These are phyloP conservation scores for Saccharum hybrid DNA, from an alignment of 202 grass and related monocot genomes.

Conservation along the genomic window DNA sequence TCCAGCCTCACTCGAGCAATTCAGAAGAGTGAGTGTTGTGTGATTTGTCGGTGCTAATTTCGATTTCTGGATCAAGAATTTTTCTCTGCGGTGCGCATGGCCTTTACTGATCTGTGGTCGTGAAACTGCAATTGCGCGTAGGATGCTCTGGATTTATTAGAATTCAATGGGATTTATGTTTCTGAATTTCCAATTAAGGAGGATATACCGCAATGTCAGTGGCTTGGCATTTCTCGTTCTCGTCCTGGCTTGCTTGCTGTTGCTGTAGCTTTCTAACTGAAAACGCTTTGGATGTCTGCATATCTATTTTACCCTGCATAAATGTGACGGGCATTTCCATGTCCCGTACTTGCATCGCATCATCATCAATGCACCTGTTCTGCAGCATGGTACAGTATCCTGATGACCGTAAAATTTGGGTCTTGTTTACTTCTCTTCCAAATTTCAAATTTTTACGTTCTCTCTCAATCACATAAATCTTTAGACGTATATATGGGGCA, in stretches of 20 bases:
- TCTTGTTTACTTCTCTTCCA: no score
- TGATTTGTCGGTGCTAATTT: background rate
- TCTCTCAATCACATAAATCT: no score
- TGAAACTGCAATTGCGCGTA: background rate
- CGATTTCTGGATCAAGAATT: background rate
- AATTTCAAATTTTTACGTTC: no score
- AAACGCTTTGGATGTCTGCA: background rate
- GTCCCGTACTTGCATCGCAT: background rate
- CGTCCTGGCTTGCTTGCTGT: background rate
- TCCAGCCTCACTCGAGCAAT: background rate
- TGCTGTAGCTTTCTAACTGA: conserved; percentile 28
- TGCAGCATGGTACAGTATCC: conserved; percentile 4
- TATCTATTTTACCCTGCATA: background rate
- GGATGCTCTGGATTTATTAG: conserved; percentile 10
- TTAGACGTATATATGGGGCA: no score
- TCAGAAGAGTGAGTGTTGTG: background rate
- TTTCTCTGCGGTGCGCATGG: background rate
- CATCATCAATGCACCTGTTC: conserved; percentile 19
- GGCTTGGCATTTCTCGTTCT: conserved; percentile 30
- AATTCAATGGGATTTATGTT: background rate
- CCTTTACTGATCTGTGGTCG: conserved; percentile 1
- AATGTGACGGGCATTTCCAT: conserved; percentile 13
- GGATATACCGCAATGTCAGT: conserved; percentile 27
- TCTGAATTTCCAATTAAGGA: conserved; percentile 27
- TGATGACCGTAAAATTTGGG: conserved; percentile 16